Conservation (phyloP, 768 basidiomycete species). For the Krasilnikovozyma curviuscula region DNA sequence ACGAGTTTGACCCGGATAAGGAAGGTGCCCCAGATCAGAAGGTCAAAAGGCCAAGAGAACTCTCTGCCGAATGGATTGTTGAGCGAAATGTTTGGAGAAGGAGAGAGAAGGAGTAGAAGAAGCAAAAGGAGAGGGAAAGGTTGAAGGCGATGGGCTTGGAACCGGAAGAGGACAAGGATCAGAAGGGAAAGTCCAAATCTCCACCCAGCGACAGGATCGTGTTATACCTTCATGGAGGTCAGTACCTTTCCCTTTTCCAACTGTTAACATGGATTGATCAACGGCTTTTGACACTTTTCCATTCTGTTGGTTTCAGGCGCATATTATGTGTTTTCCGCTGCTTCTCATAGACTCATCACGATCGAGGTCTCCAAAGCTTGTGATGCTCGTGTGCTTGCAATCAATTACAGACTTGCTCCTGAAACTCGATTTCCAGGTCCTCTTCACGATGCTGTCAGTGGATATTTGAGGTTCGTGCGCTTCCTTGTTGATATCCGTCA, state of each 20-base stretch:
- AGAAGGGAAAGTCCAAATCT: not conserved
- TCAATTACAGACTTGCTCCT: conserved; percentile 90
- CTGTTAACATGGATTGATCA: not conserved
- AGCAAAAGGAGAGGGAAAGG: conserved; percentile 22
- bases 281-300: not conserved
- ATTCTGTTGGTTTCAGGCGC: conserved; percentile 40
- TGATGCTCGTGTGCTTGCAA: conserved; percentile 71
- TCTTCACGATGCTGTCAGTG: conserved; percentile 61
- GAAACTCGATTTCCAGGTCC: conserved; percentile 89
- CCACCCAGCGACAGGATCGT: conserved; percentile 44
- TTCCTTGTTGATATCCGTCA: too few relatives aligned
- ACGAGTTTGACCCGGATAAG: conserved; percentile 41
- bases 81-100: conserved; percentile 74
- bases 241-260: conserved; percentile 16
- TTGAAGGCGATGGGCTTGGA: conserved; percentile 5
- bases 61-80: conserved; percentile 95
- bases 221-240: conserved; percentile 86
- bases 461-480: too few relatives aligned
- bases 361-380: conserved; percentile 77
- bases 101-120: conserved; percentile 62
- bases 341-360: conserved; percentile 72
- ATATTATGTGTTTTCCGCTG: conserved; percentile 78
- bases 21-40: not conserved
- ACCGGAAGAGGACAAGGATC: not conserved
- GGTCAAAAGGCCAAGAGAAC: conserved; percentile 34